These are phyloP conservation scores for Leptographium procerum DNA, from an alignment of 2,329 filamentous ascomycete species.

Conservation along the genomic window DNA sequence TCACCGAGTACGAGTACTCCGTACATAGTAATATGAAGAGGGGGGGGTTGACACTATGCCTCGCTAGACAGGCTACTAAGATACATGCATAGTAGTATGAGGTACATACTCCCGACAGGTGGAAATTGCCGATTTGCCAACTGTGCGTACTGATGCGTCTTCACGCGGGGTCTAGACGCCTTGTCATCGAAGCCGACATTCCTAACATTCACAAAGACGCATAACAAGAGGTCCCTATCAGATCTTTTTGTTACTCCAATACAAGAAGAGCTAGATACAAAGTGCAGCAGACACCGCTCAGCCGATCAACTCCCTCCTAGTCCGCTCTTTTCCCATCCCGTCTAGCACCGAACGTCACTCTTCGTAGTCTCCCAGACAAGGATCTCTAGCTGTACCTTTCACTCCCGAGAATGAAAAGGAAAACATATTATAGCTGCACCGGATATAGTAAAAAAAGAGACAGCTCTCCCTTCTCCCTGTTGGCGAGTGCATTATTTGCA, in stretches of 20 bases:
- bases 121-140: no score
- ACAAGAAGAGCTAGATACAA: not conserved
- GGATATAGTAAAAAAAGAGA: conserved; percentile 2
- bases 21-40: no score
- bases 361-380: not conserved
- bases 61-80: no score
- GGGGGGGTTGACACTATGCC: no score
- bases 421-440: conserved; percentile 7
- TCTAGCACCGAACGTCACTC: not conserved
- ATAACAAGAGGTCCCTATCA: not conserved
- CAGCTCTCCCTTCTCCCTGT: not conserved
- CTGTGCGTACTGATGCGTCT: no score
- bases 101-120: no score
- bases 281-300: not conserved
- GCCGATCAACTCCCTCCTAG: not conserved
- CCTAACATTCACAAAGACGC: no score
- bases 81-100: no score
- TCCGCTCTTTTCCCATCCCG: not conserved
- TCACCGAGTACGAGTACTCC: no score
- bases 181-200: no score
- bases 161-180: no score
- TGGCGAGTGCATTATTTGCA: not conserved
- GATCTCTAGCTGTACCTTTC: not conserved
- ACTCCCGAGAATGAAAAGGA: not conserved
- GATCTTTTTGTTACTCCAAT: not conserved